phyloP scores from a whole-genome alignment of 306 rosid species.

The Hippophae tibetana region DNA sequence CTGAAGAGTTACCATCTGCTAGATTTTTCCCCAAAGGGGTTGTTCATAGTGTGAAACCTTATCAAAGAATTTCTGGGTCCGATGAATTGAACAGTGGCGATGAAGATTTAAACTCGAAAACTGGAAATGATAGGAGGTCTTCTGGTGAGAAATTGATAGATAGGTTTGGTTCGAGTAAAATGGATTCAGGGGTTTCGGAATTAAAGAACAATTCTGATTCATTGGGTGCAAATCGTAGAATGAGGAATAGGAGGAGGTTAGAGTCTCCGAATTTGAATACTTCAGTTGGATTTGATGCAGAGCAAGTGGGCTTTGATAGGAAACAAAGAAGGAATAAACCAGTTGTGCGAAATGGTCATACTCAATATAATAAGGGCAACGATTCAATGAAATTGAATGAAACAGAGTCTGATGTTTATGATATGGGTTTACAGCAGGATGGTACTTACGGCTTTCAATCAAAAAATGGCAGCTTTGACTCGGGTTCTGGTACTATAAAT shows the following conservation, averaged over 20 bases:
- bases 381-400: constrained; percentile 21
- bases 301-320: constrained; percentile 29
- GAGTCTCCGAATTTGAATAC: constrained; percentile 22
- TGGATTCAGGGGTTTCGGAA: constrained; percentile 19
- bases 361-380: constrained; percentile 17
- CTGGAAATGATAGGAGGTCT: constrained; percentile 11
- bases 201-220: constrained; percentile 6
- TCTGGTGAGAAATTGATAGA: constrained; percentile 13
- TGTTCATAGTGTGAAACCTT: constrained; percentile 77
- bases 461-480: constrained; percentile 21
- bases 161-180: constrained; percentile 12
- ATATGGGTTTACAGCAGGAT: constrained; percentile 65
- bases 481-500: background rate
- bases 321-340: constrained; percentile 28
- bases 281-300: constrained; percentile 27
- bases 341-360: constrained; percentile 10
- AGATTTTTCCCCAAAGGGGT: constrained; percentile 93
- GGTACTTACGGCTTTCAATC: constrained; percentile 47
- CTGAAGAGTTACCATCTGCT: constrained; percentile 76
- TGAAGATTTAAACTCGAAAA: constrained; percentile 15
- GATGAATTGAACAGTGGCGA: constrained; percentile 21
- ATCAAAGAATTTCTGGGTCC: constrained; percentile 33
- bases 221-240: constrained; percentile 18
- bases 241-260: constrained; percentile 31
- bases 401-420: constrained; percentile 44